Conservation (phyloP, 2,329 filamentous ascomycete species). For the Ampelomyces quisqualis region DNA sequence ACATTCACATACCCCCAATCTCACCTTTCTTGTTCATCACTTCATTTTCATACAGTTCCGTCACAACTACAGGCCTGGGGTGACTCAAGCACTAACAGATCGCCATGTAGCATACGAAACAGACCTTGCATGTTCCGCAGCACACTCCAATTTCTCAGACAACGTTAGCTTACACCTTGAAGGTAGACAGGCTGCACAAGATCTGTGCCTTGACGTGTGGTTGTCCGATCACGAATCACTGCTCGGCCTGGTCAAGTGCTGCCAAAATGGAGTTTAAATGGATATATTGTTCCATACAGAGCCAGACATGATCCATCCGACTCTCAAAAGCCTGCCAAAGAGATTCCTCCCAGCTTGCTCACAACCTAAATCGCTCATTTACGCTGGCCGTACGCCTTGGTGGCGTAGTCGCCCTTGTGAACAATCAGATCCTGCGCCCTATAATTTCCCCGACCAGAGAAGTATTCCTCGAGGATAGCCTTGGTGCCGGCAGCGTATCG, state of each 20-base stretch:
- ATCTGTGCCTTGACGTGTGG: neutral
- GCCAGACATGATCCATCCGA: conserved; percentile 16
- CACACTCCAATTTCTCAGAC: too few relatives aligned
- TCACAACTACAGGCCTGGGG: too few relatives aligned
- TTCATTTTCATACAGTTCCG: too few relatives aligned
- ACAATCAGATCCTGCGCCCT: conserved; percentile 88
- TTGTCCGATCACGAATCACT: neutral
- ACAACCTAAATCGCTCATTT: conserved; percentile 42
- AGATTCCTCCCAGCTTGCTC: conserved; percentile 22
- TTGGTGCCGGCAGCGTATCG: conserved; percentile 81
- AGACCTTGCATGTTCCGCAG: too few relatives aligned
- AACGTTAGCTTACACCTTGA: too few relatives aligned
- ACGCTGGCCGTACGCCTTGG: conserved; percentile 85
- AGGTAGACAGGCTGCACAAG: too few relatives aligned
- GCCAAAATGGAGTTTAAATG: neutral
- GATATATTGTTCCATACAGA: conserved; percentile 29
- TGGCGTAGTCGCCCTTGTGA: conserved; percentile 85
- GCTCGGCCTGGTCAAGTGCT: too few relatives aligned
- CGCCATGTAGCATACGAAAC: too few relatives aligned
- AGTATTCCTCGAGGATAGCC: conserved; percentile 88
- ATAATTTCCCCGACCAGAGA: conserved; percentile 85
- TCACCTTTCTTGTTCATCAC: too few relatives aligned
- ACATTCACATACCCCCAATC: neutral
- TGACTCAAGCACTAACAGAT: too few relatives aligned
- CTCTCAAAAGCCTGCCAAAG: conserved; percentile 12